Evolutionary conservation across 169 alveolate genomes (phyloP).

Genomic region (Cryptosporidium viatorum): DNA sequence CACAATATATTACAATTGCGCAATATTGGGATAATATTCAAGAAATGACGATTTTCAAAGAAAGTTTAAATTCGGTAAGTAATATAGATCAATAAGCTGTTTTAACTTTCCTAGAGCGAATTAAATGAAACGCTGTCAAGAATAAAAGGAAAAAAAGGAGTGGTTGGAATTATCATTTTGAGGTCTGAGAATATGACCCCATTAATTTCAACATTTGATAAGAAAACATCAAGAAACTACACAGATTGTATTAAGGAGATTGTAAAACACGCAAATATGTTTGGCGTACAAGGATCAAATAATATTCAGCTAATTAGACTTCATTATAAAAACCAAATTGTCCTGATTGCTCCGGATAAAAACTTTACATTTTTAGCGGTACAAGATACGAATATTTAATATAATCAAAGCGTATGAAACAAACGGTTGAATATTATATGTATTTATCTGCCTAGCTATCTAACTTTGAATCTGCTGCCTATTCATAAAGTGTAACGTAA

Average conservation of each 20-base stretch:
- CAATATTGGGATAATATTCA: not conserved
- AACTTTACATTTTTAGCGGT: slow-evolving; percentile 32
- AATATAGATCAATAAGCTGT: not conserved
- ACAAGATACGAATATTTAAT: slow-evolving; percentile 33
- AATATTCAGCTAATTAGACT: slow-evolving; percentile 50
- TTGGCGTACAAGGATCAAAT: slow-evolving; percentile 5
- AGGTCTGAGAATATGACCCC: slow-evolving; percentile 31
- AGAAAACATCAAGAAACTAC: slow-evolving; percentile 44
- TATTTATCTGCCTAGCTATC: not conserved
- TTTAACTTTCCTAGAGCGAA: slow-evolving; percentile 5
- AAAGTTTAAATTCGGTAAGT: slow-evolving; percentile 66
- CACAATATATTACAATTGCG: slow-evolving; percentile 11
- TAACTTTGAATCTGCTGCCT: slow-evolving; percentile 40
- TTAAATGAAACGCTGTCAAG: slow-evolving; percentile 47
- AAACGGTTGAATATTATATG: not conserved
- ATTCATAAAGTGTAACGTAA: slow-evolving; percentile 26
- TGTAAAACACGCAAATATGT: slow-evolving; percentile 42
- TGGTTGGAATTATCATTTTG: slow-evolving; percentile 52
- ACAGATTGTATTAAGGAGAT: slow-evolving; percentile 5
- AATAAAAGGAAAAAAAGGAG: slow-evolving; percentile 69
- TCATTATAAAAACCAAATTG: slow-evolving; percentile 31
- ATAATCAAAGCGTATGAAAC: not conserved
- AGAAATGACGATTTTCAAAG: slow-evolving; percentile 34
- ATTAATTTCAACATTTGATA: slow-evolving; percentile 58
- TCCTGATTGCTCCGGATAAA: slow-evolving; percentile 69